A percentile compares a stretch with the other conserved stretches of the same genome.
Evolutionary conservation across 2,329 filamentous ascomycete genomes (phyloP).

Genomic region (Ascochyta koolunga): DNA sequence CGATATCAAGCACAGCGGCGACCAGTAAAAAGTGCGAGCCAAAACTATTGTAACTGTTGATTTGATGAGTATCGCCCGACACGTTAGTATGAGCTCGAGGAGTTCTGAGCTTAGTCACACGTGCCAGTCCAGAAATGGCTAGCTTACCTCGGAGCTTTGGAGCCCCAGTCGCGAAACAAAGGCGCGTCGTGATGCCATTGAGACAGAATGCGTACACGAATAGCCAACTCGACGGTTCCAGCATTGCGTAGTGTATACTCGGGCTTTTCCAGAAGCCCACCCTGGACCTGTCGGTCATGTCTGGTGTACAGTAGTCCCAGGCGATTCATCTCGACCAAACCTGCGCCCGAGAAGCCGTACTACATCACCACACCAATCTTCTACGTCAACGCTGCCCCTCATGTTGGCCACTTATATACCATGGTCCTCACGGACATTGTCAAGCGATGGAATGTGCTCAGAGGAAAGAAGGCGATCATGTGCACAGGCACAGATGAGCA

Average conservation of each 20-base stretch:
- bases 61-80: neutral
- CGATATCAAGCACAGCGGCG: neutral
- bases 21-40: neutral
- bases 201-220: slow-evolving; percentile 39
- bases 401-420: slow-evolving; percentile 92
- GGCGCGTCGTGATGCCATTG: slow-evolving; percentile 20
- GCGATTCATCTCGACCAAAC: slow-evolving; percentile 27
- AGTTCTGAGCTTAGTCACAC: slow-evolving; percentile 1
- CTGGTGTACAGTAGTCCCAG: slow-evolving; percentile 21
- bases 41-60: neutral
- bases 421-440: slow-evolving; percentile 90
- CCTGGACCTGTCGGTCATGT: slow-evolving; percentile 36
- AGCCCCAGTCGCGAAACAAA: slow-evolving; percentile 21
- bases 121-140: neutral
- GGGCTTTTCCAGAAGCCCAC: slow-evolving; percentile 16
- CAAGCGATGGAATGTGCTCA: slow-evolving; percentile 86
- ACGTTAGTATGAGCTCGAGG: too few relatives aligned
- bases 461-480: slow-evolving; percentile 73
- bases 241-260: slow-evolving; percentile 25
- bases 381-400: slow-evolving; percentile 97
- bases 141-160: slow-evolving; percentile 20
- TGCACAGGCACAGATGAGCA: slow-evolving; percentile 97
- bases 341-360: slow-evolving; percentile 71
- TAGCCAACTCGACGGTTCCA: slow-evolving; percentile 26
- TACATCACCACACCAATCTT: slow-evolving; percentile 98